Evolutionary conservation across 2,329 filamentous ascomycete species (phyloP).

Genomic region (Colletotrichum simmondsii): DNA sequence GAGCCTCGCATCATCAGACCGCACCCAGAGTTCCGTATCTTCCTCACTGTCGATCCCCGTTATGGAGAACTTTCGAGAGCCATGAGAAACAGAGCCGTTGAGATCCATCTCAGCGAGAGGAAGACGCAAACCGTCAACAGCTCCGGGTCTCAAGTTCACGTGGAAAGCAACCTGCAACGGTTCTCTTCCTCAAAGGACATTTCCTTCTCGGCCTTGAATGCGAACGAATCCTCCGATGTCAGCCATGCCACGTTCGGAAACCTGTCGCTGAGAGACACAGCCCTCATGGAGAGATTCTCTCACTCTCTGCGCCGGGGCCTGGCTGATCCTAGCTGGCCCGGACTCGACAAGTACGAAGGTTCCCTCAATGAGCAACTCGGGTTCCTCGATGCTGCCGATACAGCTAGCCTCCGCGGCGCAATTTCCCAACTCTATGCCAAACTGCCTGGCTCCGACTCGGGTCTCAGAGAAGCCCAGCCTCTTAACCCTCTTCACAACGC

Average conservation of each 20-base stretch:
- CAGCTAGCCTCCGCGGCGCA: slow-evolving; percentile 44
- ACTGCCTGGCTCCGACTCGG: slow-evolving; percentile 42
- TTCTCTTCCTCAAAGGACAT: slow-evolving; percentile 52
- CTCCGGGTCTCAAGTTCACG: slow-evolving; percentile 52
- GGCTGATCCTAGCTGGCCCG: neutral
- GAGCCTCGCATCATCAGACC: slow-evolving; percentile 83
- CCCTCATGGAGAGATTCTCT: slow-evolving; percentile 46
- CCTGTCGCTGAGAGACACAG: slow-evolving; percentile 58
- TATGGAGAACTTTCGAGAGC: slow-evolving; percentile 95
- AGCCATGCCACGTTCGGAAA: slow-evolving; percentile 55
- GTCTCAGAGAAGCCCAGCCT: slow-evolving; percentile 57
- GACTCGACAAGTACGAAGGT: slow-evolving; percentile 19
- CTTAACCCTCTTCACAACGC: slow-evolving; percentile 70
- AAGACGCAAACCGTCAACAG: slow-evolving; percentile 46
- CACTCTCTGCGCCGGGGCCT: slow-evolving; percentile 11
- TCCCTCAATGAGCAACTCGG: slow-evolving; percentile 32
- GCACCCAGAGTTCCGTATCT: slow-evolving; percentile 89
- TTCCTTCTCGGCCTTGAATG: slow-evolving; percentile 39
- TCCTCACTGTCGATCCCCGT: slow-evolving; percentile 91
- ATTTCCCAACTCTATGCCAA: slow-evolving; percentile 49
- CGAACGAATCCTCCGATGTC: slow-evolving; percentile 39
- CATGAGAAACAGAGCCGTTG: slow-evolving; percentile 94
- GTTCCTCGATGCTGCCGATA: slow-evolving; percentile 44
- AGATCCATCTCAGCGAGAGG: slow-evolving; percentile 77
- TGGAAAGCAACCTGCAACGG: slow-evolving; percentile 63